These are phyloP conservation scores for Termitomyces sp. DNA, from an alignment of 768 basidiomycete species.

Conservation along the genomic window DNA sequence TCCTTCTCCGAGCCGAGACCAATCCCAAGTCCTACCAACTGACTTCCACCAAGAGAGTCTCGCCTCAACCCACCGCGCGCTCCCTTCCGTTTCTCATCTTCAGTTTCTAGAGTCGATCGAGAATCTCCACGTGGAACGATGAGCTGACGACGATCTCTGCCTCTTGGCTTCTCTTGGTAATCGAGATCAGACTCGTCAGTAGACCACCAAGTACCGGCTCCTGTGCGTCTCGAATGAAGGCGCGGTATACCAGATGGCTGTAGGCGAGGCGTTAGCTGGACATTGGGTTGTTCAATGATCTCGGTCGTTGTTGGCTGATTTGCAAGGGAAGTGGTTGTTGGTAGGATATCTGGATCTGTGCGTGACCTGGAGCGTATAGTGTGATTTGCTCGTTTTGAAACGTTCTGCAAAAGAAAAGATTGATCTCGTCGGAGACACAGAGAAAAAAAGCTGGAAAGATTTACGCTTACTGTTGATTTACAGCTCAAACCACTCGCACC, in stretches of 20 bases:
- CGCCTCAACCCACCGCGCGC: not conserved
- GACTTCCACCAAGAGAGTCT: not conserved
- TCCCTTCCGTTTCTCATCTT: conserved; percentile 18
- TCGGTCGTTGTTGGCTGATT: not conserved
- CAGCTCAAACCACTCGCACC: conserved; percentile 9
- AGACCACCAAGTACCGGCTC: conserved; percentile 16
- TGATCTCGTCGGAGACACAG: not conserved
- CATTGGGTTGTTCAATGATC: not conserved
- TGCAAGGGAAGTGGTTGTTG: not conserved
- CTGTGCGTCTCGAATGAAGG: conserved; percentile 20
- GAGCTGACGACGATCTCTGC: conserved; percentile 33
- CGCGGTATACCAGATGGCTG: conserved; percentile 31
- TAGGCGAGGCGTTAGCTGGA: not conserved
- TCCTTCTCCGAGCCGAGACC: conserved; percentile 2
- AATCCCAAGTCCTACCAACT: conserved; percentile 10
- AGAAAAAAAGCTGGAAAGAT: not conserved
- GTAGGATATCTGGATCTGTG: conserved; percentile 27
- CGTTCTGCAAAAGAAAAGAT: not conserved
- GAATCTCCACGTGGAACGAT: conserved; percentile 40
- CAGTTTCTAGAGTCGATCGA: conserved; percentile 38
- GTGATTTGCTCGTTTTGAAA: conserved; percentile 4
- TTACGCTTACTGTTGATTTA: conserved; percentile 18
- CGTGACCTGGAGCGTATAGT: conserved; percentile 25
- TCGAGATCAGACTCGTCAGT: conserved; percentile 38
- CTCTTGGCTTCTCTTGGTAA: conserved; percentile 33